phyloP scores from a whole-genome alignment of 345 rosid genomes.

The Eucalyptus albens region DNA sequence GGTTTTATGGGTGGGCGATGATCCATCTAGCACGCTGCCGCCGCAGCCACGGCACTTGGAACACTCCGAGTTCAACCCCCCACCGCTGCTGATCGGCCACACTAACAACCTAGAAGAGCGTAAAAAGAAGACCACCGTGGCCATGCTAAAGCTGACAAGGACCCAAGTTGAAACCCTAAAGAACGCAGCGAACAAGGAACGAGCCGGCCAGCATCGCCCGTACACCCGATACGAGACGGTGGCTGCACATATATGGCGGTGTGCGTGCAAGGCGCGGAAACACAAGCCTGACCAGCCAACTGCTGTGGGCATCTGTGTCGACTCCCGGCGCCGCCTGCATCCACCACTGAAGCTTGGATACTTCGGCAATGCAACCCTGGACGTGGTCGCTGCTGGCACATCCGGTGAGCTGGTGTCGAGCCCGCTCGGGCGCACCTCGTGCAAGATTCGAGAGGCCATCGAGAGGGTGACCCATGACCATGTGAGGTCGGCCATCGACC shows the following conservation, averaged over 20 bases:
- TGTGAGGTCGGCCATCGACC: slow-evolving; percentile 20
- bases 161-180: slow-evolving; percentile 31
- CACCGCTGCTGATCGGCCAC: slow-evolving; percentile 34
- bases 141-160: slow-evolving; percentile 26
- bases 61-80: slow-evolving; percentile 25
- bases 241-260: slow-evolving; percentile 21
- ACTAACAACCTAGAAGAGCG: slow-evolving; percentile 15
- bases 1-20: neutral
- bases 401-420: slow-evolving; percentile 23
- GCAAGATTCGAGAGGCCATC: slow-evolving; percentile 23
- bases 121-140: slow-evolving; percentile 26
- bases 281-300: slow-evolving; percentile 33
- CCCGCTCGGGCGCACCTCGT: slow-evolving; percentile 22
- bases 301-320: slow-evolving; percentile 29
- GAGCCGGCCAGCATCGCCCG: slow-evolving; percentile 1
- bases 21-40: neutral
- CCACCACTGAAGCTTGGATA: slow-evolving; percentile 20
- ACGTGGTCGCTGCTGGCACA: slow-evolving; percentile 18
- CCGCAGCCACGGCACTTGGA: neutral
- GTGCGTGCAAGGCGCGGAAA: slow-evolving; percentile 19
- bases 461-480: slow-evolving; percentile 23
- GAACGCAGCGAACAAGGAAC: slow-evolving; percentile 11
- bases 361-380: slow-evolving; percentile 31
- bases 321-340: slow-evolving; percentile 25
- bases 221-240: slow-evolving; percentile 30